phyloP scores from a whole-genome alignment of 768 basidiomycete genomes.

The Auriculariales sp. region DNA sequence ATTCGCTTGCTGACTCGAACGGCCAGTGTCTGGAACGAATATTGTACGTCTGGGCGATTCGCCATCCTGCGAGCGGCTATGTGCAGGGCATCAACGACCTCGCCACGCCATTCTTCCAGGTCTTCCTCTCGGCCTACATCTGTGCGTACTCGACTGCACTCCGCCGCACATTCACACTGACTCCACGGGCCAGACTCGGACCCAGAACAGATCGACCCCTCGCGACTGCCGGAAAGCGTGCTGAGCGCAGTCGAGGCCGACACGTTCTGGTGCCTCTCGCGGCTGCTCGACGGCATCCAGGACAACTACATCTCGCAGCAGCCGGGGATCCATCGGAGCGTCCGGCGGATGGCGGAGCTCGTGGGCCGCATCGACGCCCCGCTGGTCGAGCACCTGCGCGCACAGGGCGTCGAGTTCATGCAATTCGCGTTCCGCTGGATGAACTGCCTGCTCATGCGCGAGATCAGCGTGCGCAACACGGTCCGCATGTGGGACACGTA shows the following conservation, averaged over 20 bases:
- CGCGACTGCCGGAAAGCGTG: slow-evolving; percentile 48
- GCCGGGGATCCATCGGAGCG: slow-evolving; percentile 89
- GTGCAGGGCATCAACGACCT: slow-evolving; percentile 99
- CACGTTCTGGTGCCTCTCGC: slow-evolving; percentile 95
- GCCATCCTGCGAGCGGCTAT: slow-evolving; percentile 96
- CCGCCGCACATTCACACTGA: not conserved
- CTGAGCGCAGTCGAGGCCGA: slow-evolving; percentile 89
- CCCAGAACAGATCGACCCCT: slow-evolving; percentile 78
- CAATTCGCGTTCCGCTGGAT: slow-evolving; percentile 99
- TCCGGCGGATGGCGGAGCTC: slow-evolving; percentile 86
- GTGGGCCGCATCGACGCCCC: slow-evolving; percentile 87
- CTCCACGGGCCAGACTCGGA: slow-evolving; percentile 51
- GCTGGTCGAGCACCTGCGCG: slow-evolving; percentile 70
- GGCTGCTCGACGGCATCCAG: slow-evolving; percentile 91
- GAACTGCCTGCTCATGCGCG: slow-evolving; percentile 97
- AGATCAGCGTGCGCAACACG: slow-evolving; percentile 92
- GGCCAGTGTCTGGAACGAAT: slow-evolving; percentile 81
- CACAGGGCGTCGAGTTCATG: slow-evolving; percentile 96
- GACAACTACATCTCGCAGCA: slow-evolving; percentile 97
- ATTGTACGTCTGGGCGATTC: slow-evolving; percentile 96
- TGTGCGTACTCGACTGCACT: slow-evolving; percentile 29
- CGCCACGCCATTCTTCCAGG: slow-evolving; percentile 94
- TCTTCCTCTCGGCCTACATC: slow-evolving; percentile 90
- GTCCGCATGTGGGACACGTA: slow-evolving; percentile 99
- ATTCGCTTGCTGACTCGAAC: slow-evolving; percentile 6